Conservation (phyloP, 179 eudicot genomes). For the Silene noctiflora region DNA sequence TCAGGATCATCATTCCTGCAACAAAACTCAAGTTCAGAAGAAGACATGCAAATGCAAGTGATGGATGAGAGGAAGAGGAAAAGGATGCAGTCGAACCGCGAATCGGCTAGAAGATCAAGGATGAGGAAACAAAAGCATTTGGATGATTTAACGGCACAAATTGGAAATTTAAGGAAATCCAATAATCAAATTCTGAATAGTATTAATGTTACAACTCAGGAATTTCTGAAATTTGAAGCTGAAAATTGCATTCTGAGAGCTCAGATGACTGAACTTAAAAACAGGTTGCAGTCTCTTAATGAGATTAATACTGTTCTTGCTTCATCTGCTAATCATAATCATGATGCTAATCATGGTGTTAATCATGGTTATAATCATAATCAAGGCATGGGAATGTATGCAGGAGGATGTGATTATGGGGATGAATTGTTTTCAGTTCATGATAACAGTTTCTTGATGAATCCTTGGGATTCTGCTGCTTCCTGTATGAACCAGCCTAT, state of each 20-base stretch:
- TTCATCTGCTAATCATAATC: neutral
- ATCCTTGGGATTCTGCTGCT: constrained; percentile 40
- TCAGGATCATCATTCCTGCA: constrained; percentile 33
- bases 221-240: constrained; percentile 44
- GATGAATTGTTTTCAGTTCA: neutral
- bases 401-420: neutral
- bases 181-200: constrained; percentile 45
- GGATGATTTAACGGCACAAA: constrained; percentile 55
- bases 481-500: constrained; percentile 50
- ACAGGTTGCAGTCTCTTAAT: constrained; percentile 60
- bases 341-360: too few relatives aligned
- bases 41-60: constrained; percentile 22
- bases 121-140: constrained; percentile 73
- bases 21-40: constrained; percentile 30
- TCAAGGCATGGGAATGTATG: constrained; percentile 15
- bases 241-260: constrained; percentile 67
- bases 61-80: constrained; percentile 45
- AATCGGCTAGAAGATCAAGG: constrained; percentile 82
- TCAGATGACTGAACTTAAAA: constrained; percentile 64
- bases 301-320: constrained; percentile 40
- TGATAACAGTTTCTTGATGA: constrained; percentile 37
- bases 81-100: constrained; percentile 79
- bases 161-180: constrained; percentile 44
- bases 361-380: neutral
- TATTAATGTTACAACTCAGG: constrained; percentile 46